Evolutionary conservation across 1,284 basidiomycete species (phyloP).

Genomic region (Butyriboletus appendiculatus): DNA sequence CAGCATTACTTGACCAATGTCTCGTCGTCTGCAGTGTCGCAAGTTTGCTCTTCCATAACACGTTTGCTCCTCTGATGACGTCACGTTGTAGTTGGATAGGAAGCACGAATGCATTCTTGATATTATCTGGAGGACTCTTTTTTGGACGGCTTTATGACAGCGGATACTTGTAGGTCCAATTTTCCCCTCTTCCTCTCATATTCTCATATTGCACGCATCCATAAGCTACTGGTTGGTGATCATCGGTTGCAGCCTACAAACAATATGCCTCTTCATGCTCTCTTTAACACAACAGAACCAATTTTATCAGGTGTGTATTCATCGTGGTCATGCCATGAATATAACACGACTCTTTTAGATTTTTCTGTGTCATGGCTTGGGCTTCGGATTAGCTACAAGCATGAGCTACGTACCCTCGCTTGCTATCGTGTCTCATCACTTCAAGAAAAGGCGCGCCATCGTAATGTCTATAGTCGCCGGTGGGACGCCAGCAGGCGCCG

Average conservation of each 20-base stretch:
- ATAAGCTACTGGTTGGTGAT: constrained; percentile 30
- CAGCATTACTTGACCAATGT: constrained; percentile 36
- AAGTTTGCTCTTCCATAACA: not conserved
- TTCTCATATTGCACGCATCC: not conserved
- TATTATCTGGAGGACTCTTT: constrained; percentile 38
- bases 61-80: not conserved
- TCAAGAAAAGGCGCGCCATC: constrained; percentile 31
- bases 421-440: constrained; percentile 41
- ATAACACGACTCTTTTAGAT: constrained; percentile 22
- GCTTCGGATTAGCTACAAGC: constrained; percentile 36
- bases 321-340: not conserved
- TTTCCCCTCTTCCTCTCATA: not conserved
- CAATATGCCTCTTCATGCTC: constrained; percentile 38
- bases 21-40: constrained; percentile 41
- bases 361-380: constrained; percentile 40
- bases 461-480: constrained; percentile 35
- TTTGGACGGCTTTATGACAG: constrained; percentile 39
- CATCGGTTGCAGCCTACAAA: constrained; percentile 29
- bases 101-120: constrained; percentile 43
- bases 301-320: constrained; percentile 36
- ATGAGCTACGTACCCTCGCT: constrained; percentile 36
- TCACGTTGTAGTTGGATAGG: constrained; percentile 48
- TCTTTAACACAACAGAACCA: constrained; percentile 36
- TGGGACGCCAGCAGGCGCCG: constrained; percentile 36
- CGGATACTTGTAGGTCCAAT: constrained; percentile 35